Evolutionary conservation across 306 rosid genomes (phyloP).

Genomic region (Begonia fuchsioides): DNA sequence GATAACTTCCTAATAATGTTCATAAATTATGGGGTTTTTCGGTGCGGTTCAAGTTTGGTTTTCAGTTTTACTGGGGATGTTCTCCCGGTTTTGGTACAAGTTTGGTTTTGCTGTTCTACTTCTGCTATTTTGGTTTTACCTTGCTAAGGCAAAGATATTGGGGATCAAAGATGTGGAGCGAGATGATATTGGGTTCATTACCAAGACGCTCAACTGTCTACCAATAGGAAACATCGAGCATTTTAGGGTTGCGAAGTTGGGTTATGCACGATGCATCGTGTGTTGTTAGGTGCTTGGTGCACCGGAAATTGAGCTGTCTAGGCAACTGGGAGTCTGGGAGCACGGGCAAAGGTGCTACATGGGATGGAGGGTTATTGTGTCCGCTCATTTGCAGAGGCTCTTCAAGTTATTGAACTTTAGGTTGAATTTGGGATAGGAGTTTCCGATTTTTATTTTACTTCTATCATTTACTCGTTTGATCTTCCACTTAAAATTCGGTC

Average conservation of each 20-base stretch:
- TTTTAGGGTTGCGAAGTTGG: constrained; percentile 79
- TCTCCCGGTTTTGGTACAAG: no score
- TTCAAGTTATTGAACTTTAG: constrained; percentile 93
- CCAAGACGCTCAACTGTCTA: constrained; percentile 84
- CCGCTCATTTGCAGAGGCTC: constrained; percentile 84
- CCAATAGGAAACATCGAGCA: constrained; percentile 91
- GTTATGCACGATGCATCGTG: constrained; percentile 90
- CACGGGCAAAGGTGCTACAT: constrained; percentile 97
- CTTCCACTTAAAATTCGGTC: no score
- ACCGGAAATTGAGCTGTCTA: constrained; percentile 84
- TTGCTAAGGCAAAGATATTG: constrained; percentile 87
- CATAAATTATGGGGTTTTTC: no score
- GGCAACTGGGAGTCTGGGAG: constrained; percentile 97
- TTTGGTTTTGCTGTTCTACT: no score
- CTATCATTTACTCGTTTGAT: no score
- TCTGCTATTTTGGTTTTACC: no score
- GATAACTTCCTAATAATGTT: no score
- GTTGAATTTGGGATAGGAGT: no score
- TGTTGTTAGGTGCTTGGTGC: constrained; percentile 97
- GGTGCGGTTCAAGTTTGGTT: no score
- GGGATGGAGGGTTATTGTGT: constrained; percentile 98
- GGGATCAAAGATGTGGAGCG: constrained; percentile 95
- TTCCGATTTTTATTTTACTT: no score
- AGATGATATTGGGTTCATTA: constrained; percentile 91
- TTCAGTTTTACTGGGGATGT: no score